Evolutionary conservation across 352 stramenopile species (phyloP).

Genomic region (Globisporangium irregulare): DNA sequence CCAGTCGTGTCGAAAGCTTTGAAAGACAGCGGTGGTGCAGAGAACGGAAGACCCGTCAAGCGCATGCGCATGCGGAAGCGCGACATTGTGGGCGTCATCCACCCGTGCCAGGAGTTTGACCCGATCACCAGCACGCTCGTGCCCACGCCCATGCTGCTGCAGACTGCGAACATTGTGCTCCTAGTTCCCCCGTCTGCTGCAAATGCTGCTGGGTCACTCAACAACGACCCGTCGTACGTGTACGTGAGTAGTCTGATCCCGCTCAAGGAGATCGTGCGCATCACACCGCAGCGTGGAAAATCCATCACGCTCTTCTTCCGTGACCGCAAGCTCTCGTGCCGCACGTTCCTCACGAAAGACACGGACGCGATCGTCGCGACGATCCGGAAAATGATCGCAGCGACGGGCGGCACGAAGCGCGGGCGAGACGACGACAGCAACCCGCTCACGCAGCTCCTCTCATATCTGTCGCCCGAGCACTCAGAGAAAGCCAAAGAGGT

Average conservation of each 20-base stretch:
- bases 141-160: conserved; percentile 60
- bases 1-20: conserved; percentile 18
- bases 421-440: conserved; percentile 26
- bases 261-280: conserved; percentile 64
- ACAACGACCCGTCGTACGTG: conserved; percentile 45
- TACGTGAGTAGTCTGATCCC: conserved; percentile 65
- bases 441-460: conserved; percentile 51
- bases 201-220: background rate
- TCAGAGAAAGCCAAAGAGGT: conserved; percentile 79
- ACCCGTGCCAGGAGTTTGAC: conserved; percentile 71
- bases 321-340: conserved; percentile 47
- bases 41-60: background rate
- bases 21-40: conserved; percentile 6
- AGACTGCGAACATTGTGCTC: conserved; percentile 64
- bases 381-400: conserved; percentile 64
- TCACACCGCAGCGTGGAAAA: conserved; percentile 72
- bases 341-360: conserved; percentile 67
- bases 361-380: conserved; percentile 70
- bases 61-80: conserved; percentile 66
- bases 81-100: conserved; percentile 65
- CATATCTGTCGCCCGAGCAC: conserved; percentile 64
- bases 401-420: conserved; percentile 35
- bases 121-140: conserved; percentile 49
- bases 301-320: conserved; percentile 84
- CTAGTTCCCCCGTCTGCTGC: conserved; percentile 24